Conservation (phyloP, 2,329 filamentous ascomycete species). For the Chaetomium strumarium region DNA sequence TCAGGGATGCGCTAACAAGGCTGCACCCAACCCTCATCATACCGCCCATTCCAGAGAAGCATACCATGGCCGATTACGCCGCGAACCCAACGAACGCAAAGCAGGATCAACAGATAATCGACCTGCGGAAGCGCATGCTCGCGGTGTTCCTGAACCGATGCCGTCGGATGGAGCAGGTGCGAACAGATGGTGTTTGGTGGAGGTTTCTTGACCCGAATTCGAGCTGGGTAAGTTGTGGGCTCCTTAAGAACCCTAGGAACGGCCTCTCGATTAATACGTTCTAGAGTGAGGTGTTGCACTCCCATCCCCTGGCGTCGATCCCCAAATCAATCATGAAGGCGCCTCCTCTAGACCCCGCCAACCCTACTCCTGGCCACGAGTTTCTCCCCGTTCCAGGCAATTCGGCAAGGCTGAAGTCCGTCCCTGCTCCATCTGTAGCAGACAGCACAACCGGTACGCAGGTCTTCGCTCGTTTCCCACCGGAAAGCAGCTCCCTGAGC, state of each 20-base stretch:
- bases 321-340: conserved; percentile 93
- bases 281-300: conserved; percentile 90
- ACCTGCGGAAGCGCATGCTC: conserved; percentile 93
- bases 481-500: conserved; percentile 62
- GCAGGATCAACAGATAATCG: conserved; percentile 94
- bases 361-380: conserved; percentile 77
- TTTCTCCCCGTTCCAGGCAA: conserved; percentile 80
- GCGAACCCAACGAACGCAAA: conserved; percentile 97
- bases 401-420: conserved; percentile 76
- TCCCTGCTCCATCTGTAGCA: conserved; percentile 30
- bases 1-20: conserved; percentile 81
- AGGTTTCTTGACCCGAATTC: conserved; percentile 95
- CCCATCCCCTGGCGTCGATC: conserved; percentile 82
- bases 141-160: conserved; percentile 93
- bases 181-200: conserved; percentile 95
- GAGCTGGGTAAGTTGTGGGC: conserved; percentile 69
- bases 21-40: conserved; percentile 94
- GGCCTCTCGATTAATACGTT: conserved; percentile 25
- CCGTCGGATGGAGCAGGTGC: conserved; percentile 83
- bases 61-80: conserved; percentile 97
- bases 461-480: conserved; percentile 74
- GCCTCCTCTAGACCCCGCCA: conserved; percentile 91
- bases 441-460: conserved; percentile 41
- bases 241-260: neutral
- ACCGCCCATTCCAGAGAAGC: conserved; percentile 96